Base-by-base conservation (phyloP, 306 rosid species). In the Cicer bijugum region DNA sequence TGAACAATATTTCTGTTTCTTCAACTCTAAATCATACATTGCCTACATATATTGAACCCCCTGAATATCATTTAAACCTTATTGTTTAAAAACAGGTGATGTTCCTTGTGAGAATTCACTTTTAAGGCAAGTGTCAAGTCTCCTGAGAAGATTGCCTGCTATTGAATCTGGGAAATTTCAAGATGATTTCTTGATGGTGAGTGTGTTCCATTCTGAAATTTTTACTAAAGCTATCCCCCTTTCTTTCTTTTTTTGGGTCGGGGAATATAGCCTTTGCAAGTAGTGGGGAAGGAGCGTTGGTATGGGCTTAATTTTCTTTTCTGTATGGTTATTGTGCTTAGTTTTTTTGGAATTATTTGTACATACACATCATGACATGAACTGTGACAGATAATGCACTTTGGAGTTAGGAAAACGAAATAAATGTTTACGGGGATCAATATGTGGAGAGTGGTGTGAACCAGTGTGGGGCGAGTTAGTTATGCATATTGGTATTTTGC, bases 131-230 rank as follows among this genome's bases (percentile, higher is more conserved):
- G 97, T 91, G 46, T 89, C 97, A 11, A 88, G 97, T 86, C 94
- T 94, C 72, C 81, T 94, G 63, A 85, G 97, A 88, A 88, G 95
- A 85, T 82, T 91, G 80, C 99, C 95, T 47, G 96, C 94, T 38
- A 85, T 89, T 82, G 97, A 94, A 84, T 94, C 97, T 1, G 91
- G 71, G 64, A 94, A 91, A 74, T 91, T 94, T 82, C 92, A 84
- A 82, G 97, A 91, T 73, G 96, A 91, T 84, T 91, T 94, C 86
- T 87, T 94, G 86, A 94, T 87, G 95, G 99, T 94, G 61, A 86
- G 97, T 76, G 63, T 70, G 17, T 75, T 73, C 58, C 33, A 60
- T 62, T 75, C 37, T 81, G 28, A 50, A 45, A 70, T 20, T 57
- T 80, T 51, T 57, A 66, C 59, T 57, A 72, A 67, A 8, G 67